Percentiles rank a stretch among this genome's conserved stretches.
These are phyloP conservation scores for Pseudopithomyces maydicus DNA, from an alignment of 2,329 filamentous ascomycete genomes.

Conservation along the genomic window DNA sequence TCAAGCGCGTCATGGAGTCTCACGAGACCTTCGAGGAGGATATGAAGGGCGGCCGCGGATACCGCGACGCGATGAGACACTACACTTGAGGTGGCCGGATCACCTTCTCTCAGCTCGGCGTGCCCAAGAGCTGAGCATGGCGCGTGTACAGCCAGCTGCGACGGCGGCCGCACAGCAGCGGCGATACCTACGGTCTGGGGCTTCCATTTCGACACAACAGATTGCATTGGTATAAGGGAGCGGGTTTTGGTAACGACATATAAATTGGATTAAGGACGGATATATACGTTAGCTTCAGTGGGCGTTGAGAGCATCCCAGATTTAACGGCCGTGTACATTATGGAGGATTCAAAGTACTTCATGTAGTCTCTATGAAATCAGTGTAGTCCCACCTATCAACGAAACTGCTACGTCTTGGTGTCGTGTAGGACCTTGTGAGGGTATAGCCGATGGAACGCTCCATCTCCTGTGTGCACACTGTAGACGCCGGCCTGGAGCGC, in stretches of 20 bases:
- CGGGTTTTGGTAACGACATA: background rate
- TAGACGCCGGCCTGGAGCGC: too few relatives aligned
- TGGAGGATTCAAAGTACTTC: background rate
- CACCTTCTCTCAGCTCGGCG: background rate
- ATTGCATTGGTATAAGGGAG: background rate
- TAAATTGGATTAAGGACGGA: background rate
- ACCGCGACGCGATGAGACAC: slow-evolving; percentile 81
- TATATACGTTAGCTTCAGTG: background rate
- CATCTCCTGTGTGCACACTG: too few relatives aligned
- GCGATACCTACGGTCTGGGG: background rate
- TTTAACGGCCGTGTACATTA: background rate
- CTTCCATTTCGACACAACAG: background rate
- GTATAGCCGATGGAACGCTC: too few relatives aligned
- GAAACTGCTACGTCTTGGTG: too few relatives aligned
- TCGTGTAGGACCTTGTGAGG: too few relatives aligned
- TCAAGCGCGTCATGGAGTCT: slow-evolving; percentile 82
- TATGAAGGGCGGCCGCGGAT: slow-evolving; percentile 79
- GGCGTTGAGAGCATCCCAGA: background rate
- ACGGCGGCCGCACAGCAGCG: background rate
- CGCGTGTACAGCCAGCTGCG: background rate
- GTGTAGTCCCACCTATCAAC: too few relatives aligned
- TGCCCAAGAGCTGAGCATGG: background rate
- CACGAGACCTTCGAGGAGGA: slow-evolving; percentile 83
- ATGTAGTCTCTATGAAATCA: background rate
- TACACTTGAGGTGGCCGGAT: slow-evolving; percentile 60